Evolutionary conservation across 768 basidiomycete genomes (phyloP), one percentile per base, ranked within the genome.

Genomic region (Tephrocybe sp.): DNA sequence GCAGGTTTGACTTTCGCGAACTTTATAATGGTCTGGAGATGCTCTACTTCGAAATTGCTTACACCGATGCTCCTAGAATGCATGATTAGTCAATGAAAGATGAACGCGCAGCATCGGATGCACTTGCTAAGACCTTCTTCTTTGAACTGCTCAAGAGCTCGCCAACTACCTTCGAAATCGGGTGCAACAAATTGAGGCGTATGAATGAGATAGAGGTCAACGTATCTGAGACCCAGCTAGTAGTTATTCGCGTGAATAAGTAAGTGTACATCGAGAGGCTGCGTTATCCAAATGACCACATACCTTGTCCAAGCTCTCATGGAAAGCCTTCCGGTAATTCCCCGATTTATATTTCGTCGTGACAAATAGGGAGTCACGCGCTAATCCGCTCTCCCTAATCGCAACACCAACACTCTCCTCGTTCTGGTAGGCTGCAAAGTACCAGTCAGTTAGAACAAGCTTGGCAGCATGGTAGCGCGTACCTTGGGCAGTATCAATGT

Each of bases 121-220:
- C 33, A 77, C 78, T 70, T 76, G 13, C 72, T 62, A 10, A 76
- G 45, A 0, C 76, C 77, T 12, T 68, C 69, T 39, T 76, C 66
- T 58, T 77, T 73, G 34, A 83, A 65, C 26, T 71, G 66, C 60
- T 85, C 84, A 54, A 87, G 77, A 38, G 77, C 71, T 44, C 65
- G 65, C 87, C 87, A 89, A 3, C 63, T 59, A 4, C 53, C 56
- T 46, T 74, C 67, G 52, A 74, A 56, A 40, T 75, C 66, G 10
- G 59, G 56, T 9, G 62, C 51, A 5, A 74, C 56, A 11, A 55
- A 0, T 0, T 5, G 13, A 1, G 85, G 83, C 3, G 38, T 38
- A 56, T 90, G 87, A 34, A 89, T 79, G 36, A 90, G 78, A 66
- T 89, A 90, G 8, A 90, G 65, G 60, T 89, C 85, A 4, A 90